phyloP scores from a whole-genome alignment of 2,329 filamentous ascomycete genomes.

The Boeremia lycopersici region DNA sequence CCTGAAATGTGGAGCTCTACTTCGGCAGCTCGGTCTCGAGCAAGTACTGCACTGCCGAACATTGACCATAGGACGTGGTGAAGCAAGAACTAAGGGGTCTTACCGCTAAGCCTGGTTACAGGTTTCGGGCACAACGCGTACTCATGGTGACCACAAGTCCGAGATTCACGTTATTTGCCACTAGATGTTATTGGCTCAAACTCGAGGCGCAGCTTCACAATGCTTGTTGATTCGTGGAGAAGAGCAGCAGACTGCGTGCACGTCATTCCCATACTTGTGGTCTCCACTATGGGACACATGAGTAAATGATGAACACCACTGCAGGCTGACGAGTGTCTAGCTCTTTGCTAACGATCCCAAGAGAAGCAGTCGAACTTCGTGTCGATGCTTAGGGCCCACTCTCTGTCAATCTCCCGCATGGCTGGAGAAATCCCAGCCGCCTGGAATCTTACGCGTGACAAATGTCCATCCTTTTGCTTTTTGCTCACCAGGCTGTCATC shows the following conservation, averaged over 20 bases:
- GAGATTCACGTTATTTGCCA: too few species aligned
- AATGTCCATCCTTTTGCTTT: not conserved
- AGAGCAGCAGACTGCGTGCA: too few species aligned
- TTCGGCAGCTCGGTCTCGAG: conserved; percentile 5
- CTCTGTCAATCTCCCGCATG: conserved; percentile 12
- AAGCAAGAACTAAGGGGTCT: conserved; percentile 5
- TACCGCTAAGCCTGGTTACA: not conserved
- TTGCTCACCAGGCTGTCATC: not conserved
- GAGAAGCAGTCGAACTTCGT: conserved; percentile 4
- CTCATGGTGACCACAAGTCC: too few species aligned
- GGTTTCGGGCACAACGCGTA: not conserved
- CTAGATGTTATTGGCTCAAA: too few species aligned
- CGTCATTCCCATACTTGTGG: too few species aligned
- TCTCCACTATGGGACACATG: too few species aligned
- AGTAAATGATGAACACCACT: not conserved
- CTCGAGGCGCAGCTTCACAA: too few species aligned
- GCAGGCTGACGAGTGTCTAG: conserved; percentile 6
- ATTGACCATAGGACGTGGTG: not conserved
- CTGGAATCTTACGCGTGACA: conserved; percentile 1
- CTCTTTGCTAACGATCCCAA: not conserved
- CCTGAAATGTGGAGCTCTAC: conserved; percentile 2
- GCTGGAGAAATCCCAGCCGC: conserved; percentile 2
- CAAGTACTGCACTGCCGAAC: not conserved
- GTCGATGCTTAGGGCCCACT: conserved; percentile 6
- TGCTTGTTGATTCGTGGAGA: too few species aligned